Conservation (phyloP, 352 stramenopile genomes). For the Nannochloropsis limnetica region DNA sequence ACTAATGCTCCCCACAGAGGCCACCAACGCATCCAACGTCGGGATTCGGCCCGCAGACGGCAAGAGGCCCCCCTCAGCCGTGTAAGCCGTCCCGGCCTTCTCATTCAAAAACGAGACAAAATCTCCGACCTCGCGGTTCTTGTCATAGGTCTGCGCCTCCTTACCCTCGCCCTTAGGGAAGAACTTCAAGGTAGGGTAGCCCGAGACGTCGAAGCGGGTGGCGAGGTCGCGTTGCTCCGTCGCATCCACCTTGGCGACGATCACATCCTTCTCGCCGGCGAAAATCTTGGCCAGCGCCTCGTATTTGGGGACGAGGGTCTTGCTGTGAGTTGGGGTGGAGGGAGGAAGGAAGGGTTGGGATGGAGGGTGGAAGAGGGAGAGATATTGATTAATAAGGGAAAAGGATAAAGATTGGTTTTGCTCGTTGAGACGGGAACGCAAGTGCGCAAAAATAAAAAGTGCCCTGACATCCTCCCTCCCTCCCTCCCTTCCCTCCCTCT, state of each 20-base stretch:
- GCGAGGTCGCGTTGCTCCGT: conserved; percentile 62
- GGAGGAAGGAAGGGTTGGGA: background rate
- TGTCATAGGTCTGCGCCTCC: conserved; percentile 71
- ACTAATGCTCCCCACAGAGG: conserved; percentile 56
- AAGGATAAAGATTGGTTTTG: background rate
- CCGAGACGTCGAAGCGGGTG: conserved; percentile 65
- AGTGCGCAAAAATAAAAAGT: background rate
- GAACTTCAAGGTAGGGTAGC: conserved; percentile 82
- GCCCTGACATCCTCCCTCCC: background rate
- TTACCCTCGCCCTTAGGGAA: conserved; percentile 64
- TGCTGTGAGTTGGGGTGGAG: conserved; percentile 52
- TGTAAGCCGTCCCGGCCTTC: conserved; percentile 71
- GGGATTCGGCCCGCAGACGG: conserved; percentile 66
- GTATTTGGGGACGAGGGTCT: conserved; percentile 69
- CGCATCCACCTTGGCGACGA: conserved; percentile 78
- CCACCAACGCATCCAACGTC: conserved; percentile 59
- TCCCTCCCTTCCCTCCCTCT: background rate
- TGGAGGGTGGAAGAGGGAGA: background rate
- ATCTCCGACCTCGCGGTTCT: conserved; percentile 71
- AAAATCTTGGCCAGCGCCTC: conserved; percentile 72
- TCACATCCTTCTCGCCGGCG: conserved; percentile 66
- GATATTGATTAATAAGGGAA: too few species aligned
- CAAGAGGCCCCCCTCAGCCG: conserved; percentile 64
- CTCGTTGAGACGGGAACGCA: background rate
- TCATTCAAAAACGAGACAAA: conserved; percentile 79